Evolutionary conservation across 2,329 filamentous ascomycete species (phyloP).

Genomic region (Sarocladium brachiariae): DNA sequence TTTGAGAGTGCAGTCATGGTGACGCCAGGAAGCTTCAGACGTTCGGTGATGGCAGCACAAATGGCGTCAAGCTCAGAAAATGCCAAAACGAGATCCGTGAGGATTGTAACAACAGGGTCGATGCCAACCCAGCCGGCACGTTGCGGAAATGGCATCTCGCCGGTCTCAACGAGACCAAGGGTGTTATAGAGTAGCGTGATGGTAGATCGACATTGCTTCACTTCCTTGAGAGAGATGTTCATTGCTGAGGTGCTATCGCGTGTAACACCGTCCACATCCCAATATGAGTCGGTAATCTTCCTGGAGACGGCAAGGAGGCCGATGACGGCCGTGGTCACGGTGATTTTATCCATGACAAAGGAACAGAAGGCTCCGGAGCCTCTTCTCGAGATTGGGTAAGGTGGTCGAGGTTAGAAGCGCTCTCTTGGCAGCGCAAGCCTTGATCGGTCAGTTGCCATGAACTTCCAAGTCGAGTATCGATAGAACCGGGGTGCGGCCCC

Average conservation of each 20-base stretch:
- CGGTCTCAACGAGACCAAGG: constrained; percentile 25
- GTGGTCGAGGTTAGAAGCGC: background rate
- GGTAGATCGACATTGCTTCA: constrained; percentile 31
- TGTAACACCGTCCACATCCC: constrained; percentile 26
- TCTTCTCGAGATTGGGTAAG: background rate
- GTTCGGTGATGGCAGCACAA: constrained; percentile 19
- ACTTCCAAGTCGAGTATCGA: background rate
- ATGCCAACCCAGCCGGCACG: constrained; percentile 28
- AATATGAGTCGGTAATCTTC: constrained; percentile 26
- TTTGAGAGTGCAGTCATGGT: background rate
- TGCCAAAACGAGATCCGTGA: constrained; percentile 30
- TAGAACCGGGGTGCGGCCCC: background rate
- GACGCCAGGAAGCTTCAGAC: constrained; percentile 6
- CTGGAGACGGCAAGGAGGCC: constrained; percentile 29
- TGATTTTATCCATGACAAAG: constrained; percentile 20
- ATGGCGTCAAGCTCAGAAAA: constrained; percentile 24
- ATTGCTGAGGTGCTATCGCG: constrained; percentile 20
- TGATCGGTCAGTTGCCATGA: background rate
- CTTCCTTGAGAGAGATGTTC: constrained; percentile 26
- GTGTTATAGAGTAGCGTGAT: constrained; percentile 30
- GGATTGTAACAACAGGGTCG: constrained; percentile 27
- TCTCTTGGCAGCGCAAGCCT: constrained; percentile 1
- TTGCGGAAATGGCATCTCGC: constrained; percentile 26
- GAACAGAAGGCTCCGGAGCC: constrained; percentile 3
- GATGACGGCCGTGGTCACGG: constrained; percentile 29